Conservation (phyloP, 768 basidiomycete species). For the Tephrocybe sp. region DNA sequence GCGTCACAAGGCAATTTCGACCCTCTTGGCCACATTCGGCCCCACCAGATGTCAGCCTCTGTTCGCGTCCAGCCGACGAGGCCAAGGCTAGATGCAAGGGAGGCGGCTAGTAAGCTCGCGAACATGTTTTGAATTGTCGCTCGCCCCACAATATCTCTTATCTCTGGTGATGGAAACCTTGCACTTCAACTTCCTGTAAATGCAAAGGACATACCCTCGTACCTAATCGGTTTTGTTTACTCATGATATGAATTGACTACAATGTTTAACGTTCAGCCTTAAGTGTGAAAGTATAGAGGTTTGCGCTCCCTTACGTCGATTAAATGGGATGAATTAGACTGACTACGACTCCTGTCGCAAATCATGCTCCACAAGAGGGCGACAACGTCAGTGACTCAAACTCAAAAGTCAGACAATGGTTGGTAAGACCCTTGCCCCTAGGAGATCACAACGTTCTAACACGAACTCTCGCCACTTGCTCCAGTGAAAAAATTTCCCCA, state of each 20-base stretch:
- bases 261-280: slow-evolving; percentile 12
- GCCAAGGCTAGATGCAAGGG: slow-evolving; percentile 77
- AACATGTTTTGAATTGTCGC: slow-evolving; percentile 70
- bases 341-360: too few relatives aligned
- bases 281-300: too few relatives aligned
- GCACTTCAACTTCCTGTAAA: neutral
- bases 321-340: slow-evolving; percentile 6
- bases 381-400: too few relatives aligned
- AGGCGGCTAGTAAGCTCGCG: slow-evolving; percentile 87
- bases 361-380: too few relatives aligned
- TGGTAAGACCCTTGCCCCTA: too few relatives aligned
- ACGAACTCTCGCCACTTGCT: too few relatives aligned
- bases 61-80: slow-evolving; percentile 71
- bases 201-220: slow-evolving; percentile 4
- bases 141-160: neutral
- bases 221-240: slow-evolving; percentile 5
- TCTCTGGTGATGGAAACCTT: neutral
- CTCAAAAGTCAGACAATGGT: too few relatives aligned
- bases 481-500: too few relatives aligned
- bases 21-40: slow-evolving; percentile 61
- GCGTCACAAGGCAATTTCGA: slow-evolving; percentile 42
- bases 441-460: too few relatives aligned
- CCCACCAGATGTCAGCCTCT: slow-evolving; percentile 72
- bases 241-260: neutral
- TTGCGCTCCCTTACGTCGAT: too few relatives aligned